Evolutionary conservation across 306 rosid genomes (phyloP).

Genomic region (Sophora flavescens): DNA sequence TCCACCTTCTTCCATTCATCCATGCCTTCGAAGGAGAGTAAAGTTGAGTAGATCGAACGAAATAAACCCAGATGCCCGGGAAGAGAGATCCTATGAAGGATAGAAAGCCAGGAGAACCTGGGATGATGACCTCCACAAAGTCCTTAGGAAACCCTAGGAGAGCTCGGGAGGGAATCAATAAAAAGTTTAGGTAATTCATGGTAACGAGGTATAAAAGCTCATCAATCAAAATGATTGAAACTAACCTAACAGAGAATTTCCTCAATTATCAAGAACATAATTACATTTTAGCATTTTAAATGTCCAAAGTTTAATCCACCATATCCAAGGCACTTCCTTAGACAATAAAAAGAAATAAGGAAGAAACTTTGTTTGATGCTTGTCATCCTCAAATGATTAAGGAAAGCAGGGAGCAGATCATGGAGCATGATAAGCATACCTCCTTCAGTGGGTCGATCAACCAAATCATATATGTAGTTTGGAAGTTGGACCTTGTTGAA

Average conservation of each 20-base stretch:
- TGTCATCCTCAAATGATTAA: constrained; percentile 16
- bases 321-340: no score
- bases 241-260: neutral
- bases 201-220: neutral
- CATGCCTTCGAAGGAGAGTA: no score
- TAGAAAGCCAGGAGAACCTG: no score
- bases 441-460: constrained; percentile 77
- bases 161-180: no score
- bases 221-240: constrained; percentile 7
- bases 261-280: constrained; percentile 4
- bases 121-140: no score
- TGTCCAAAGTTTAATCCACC: constrained; percentile 39
- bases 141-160: no score
- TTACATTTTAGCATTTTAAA: constrained; percentile 30
- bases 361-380: neutral
- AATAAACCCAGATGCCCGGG: no score
- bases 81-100: no score
- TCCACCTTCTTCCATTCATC: no score
- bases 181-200: neutral
- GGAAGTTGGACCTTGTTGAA: constrained; percentile 85
- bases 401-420: constrained; percentile 23
- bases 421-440: constrained; percentile 54
- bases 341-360: neutral
- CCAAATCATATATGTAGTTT: constrained; percentile 85
- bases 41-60: no score